Evolutionary conservation across 306 rosid genomes (phyloP), one percentile per base, ranked within the genome.

Genomic region (Lotus japonicus): DNA sequence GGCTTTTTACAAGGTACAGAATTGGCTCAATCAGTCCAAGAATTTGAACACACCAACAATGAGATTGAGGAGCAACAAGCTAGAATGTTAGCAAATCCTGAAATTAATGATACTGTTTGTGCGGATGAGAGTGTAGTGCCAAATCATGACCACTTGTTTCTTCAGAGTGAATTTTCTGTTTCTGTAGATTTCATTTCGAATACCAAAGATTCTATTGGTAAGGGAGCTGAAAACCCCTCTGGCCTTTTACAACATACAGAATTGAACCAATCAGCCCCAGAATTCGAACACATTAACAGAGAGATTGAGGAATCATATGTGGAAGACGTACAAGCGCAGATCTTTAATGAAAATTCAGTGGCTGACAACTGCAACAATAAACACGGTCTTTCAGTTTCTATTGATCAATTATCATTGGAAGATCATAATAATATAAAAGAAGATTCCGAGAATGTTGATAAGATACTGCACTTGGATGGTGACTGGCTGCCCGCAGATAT

Each of bases 391-490:
- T 62, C 62, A 41, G 66, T 55, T 18, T 36, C 56, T n/a, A 48
- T 39, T 17, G 49, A 64, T 19, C 77, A 62, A 55, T 46, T 64
- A 67, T 26, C 39, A 21, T 50, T 66, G 43, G 69, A 23, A 31
- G 77, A 26, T 44, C 68, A 60, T 52, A 62, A 49, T 58, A 77
- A 70, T 51, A 15, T 15, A 26, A 68, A 67, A 15, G 64, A 26
- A 51, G 77, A 64, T 71, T 70, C 72, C 54, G 64, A 18, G 58
- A 28, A 62, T 18, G 46, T 45, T 63, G 28, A 58, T 44, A 49
- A 70, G 10, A 69, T 17, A 23, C 42, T 71, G 55, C 76, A 73
- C 62, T 65, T 61, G 26, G 64, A 73, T 58, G 80, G 75, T 21
- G 74, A 62, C 21, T 57, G 71, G 64, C 58, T 65, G 53, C 75